phyloP scores from a whole-genome alignment of 345 rosid species.

The Rhodamnia argentea region DNA sequence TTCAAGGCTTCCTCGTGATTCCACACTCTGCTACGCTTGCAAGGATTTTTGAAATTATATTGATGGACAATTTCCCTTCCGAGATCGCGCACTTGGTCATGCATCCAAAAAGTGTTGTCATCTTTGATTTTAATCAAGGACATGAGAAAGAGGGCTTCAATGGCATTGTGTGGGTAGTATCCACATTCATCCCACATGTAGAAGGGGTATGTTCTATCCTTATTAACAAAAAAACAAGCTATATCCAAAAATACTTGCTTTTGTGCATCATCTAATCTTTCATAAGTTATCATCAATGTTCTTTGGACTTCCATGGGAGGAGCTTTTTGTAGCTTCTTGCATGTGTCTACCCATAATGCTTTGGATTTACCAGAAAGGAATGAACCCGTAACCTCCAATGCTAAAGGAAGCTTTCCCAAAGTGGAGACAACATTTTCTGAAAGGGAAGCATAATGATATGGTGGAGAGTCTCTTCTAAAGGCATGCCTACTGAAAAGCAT shows the following conservation, averaged over 20 bases:
- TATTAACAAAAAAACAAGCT: background rate
- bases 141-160: background rate
- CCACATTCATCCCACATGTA: background rate
- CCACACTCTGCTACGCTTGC: fast-evolving
- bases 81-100: background rate
- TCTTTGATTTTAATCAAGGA: background rate
- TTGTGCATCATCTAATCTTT: background rate
- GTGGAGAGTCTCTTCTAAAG: background rate
- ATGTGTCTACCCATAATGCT: background rate
- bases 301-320: background rate
- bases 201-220: background rate
- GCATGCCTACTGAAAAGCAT: too few relatives aligned
- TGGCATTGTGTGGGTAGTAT: background rate
- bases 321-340: background rate
- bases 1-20: fast-evolving
- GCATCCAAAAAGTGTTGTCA: background rate
- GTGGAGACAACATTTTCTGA: background rate
- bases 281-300: background rate
- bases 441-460: fast-evolving
- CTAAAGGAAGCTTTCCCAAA: background rate
- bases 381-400: background rate
- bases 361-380: fast-evolving
- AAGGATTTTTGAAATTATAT: background rate
- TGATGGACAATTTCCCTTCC: background rate
- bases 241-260: background rate